These are phyloP conservation scores for Lojkania enalia DNA, from an alignment of 2,329 filamentous ascomycete species.

Conservation along the genomic window DNA sequence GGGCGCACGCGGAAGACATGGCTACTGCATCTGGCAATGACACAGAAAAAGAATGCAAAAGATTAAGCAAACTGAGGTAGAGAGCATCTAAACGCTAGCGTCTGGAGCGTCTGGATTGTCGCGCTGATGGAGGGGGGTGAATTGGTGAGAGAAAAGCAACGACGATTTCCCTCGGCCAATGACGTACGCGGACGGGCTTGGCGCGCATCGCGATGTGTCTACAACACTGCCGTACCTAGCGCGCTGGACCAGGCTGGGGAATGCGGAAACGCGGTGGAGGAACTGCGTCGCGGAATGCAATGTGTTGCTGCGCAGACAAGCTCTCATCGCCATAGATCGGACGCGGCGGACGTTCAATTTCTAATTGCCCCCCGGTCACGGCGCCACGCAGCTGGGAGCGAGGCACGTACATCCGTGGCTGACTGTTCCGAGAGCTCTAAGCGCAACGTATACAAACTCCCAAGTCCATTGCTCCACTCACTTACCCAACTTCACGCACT, in stretches of 20 bases:
- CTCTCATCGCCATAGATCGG: too few species aligned
- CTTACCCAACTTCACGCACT: conserved; percentile 1
- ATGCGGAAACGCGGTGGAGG: too few species aligned
- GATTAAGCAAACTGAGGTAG: too few species aligned
- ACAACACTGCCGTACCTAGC: too few species aligned
- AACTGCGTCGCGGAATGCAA: too few species aligned
- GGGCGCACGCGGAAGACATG: conserved; percentile 34
- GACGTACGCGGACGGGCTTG: conserved; percentile 22
- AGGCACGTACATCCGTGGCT: conserved; percentile 10
- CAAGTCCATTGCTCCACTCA: conserved; percentile 1
- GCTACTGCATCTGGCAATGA: conserved; percentile 25
- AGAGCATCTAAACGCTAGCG: too few species aligned
- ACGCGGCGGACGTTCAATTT: conserved; percentile 11
- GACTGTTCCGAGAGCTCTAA: conserved; percentile 25
- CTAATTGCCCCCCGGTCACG: too few species aligned
- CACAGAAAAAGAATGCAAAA: too few species aligned
- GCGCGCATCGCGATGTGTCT: conserved; percentile 20
- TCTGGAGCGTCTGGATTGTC: too few species aligned
- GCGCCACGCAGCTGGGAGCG: too few species aligned
- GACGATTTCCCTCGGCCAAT: conserved; percentile 22
- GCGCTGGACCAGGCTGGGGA: too few species aligned
- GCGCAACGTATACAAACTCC: conserved; percentile 38
- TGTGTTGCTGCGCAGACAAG: too few species aligned
- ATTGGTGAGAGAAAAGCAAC: conserved; percentile 23
- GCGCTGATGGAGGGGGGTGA: conserved; percentile 10